phyloP scores from a whole-genome alignment of 164 flowering plant species.

The Aristolochia fimbriata region DNA sequence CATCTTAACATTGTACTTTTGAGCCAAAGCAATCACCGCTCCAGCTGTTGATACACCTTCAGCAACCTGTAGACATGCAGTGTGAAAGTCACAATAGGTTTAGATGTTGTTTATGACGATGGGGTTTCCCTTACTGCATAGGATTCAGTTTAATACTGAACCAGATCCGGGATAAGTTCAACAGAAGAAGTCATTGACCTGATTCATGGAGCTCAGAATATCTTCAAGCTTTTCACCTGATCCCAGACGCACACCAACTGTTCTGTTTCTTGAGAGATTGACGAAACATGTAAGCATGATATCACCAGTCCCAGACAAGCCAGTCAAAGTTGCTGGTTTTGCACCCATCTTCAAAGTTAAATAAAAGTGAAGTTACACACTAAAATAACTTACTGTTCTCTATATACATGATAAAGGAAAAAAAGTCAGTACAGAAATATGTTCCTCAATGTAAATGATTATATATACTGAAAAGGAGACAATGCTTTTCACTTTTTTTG shows the following conservation, averaged over 20 bases:
- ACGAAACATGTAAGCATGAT: constrained; percentile 97
- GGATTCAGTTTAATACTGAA: no score
- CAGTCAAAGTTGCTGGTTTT: constrained; percentile 81
- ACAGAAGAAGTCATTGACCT: constrained; percentile 35
- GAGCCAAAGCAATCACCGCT: constrained; percentile 91
- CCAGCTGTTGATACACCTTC: constrained; percentile 98
- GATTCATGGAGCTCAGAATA: constrained; percentile 78
- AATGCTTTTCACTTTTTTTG: no score
- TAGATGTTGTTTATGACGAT: neutral
- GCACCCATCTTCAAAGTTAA: constrained; percentile 77
- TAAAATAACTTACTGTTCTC: neutral
- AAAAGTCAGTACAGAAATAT: no score
- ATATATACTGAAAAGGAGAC: no score
- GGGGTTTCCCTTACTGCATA: no score
- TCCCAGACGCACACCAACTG: constrained; percentile 90
- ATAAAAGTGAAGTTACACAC: neutral
- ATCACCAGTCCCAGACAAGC: constrained; percentile 94
- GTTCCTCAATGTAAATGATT: no score
- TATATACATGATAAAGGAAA: no score
- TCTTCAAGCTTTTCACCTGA: constrained; percentile 91
- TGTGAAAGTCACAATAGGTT: neutral
- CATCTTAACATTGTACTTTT: constrained; percentile 91
- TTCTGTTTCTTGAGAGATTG: constrained; percentile 87
- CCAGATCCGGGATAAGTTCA: no score
- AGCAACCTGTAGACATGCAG: constrained; percentile 49